These are phyloP conservation scores for Nemophila menziesii DNA, from an alignment of 257 asterid species.

Conservation along the genomic window DNA sequence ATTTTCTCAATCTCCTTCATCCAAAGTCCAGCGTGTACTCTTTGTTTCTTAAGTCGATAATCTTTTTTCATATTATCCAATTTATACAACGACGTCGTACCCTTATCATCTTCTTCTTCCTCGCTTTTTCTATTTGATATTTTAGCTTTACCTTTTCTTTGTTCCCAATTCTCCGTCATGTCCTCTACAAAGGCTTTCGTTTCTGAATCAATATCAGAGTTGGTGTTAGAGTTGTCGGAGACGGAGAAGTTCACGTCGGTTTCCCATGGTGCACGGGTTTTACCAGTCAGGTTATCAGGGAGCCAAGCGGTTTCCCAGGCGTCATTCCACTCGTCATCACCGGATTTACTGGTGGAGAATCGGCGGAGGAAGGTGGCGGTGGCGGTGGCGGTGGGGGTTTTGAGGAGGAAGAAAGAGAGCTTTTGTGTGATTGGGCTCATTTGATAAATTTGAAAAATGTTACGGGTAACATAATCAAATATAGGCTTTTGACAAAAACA, in stretches of 20 bases:
- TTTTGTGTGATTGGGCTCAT: slow-evolving; percentile 34
- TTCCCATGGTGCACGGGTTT: slow-evolving; percentile 76
- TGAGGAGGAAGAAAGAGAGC: slow-evolving; percentile 18
- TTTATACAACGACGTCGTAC: slow-evolving; percentile 37
- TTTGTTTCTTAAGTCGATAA: slow-evolving; percentile 79
- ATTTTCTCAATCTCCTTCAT: slow-evolving; percentile 82
- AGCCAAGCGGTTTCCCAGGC: slow-evolving; percentile 96
- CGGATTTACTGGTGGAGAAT: slow-evolving; percentile 24
- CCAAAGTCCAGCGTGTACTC: slow-evolving; percentile 82
- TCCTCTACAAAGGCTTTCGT: slow-evolving; percentile 91
- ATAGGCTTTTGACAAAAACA: neutral
- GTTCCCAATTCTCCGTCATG: slow-evolving; percentile 92
- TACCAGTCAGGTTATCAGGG: slow-evolving; percentile 58
- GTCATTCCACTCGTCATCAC: slow-evolving; percentile 77
- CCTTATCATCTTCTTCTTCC: slow-evolving; percentile 8
- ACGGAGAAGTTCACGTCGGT: slow-evolving; percentile 59
- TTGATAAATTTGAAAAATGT: neutral
- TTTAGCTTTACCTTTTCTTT: slow-evolving; percentile 56
- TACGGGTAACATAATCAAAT: neutral
- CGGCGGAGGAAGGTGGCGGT: slow-evolving; percentile 12
- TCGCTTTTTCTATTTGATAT: neutral
- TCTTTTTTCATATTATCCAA: slow-evolving; percentile 77
- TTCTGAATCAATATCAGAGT: slow-evolving; percentile 45
- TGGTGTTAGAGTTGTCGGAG: slow-evolving; percentile 3
- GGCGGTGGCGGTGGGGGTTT: slow-evolving; percentile 13